Evolutionary conservation across 805 yeast species (phyloP), one percentile per base, ranked within the genome.

Genomic region (Hanseniaspora clermontiae): DNA sequence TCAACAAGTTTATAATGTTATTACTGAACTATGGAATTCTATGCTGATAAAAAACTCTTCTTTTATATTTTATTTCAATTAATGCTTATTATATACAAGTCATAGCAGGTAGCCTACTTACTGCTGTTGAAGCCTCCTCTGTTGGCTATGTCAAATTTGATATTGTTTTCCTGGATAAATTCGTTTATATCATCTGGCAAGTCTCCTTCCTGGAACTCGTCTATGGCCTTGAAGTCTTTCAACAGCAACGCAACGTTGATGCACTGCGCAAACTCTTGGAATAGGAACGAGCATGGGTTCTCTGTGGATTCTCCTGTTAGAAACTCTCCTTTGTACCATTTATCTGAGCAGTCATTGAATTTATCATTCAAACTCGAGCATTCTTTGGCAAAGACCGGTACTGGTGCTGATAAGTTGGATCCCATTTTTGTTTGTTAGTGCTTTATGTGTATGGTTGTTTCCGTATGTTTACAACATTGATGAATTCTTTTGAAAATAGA

Each of bases 291-390:
- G 70, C 98, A 93, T 70, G 91, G 97, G 67, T 91, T 91, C 63
- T 84, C 77, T 57, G 80, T 70, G 40, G 75, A 70, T 50, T 70
- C 69, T 2, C 77, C 77, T 59, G 78, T 78, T 49, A 85, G 71
- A 61, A 85, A 85, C 68, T 84, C 76, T 64, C 93, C 97, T 5
- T 93, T 82, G 68, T 93, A 93, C 98, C 98, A 90, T 61, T 78
- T 78, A 70, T 89, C 90, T 73, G 93, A 93, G 69, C 98, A 93
- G 64, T 82, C 84, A 66, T 93, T 97, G 66, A 93, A 93, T 64
- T 81, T 79, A 63, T 81, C 80, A 70, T 93, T 93, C 58, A 84
- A 78, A 38, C 81, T 85, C 24, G 95, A 87, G 70, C 98, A 93
- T 72, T 93, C 97, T 29, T 97, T 96, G 39, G 98, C 97, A 75